Evolutionary conservation across 139 green algal genomes (phyloP), one percentile per base, ranked within the genome.

Genomic region (Coccomyxa sp.): DNA sequence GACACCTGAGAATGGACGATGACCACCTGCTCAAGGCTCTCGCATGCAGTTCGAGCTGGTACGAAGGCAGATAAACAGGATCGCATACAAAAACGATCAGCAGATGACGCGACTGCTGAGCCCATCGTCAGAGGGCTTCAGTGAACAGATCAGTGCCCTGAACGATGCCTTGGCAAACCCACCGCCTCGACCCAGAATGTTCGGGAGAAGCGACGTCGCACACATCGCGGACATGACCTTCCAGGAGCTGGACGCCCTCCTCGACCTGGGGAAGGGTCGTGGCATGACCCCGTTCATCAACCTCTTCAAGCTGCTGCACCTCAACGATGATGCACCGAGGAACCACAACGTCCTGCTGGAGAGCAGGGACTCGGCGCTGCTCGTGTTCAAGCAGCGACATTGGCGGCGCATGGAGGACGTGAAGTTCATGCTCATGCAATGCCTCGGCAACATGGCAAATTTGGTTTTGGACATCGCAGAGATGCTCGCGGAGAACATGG

Each of bases 201-300:
- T 64, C 50, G 50, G 50, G 50, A 64, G 50, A 64, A 64, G 3
- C 50, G 50, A 64, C 50, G 50, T 64, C 27, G 50, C 50, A 64
- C 2, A 18, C 50, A 64, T 64, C 50, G 50, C 50, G 50, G 50
- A 64, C 50, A 64, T 64, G 50, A 64, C 50, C 50, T 64, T 64
- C 50, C 50, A 64, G 50, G 50, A 64, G 50, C 50, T 64, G 50
- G 50, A 64, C 50, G 50, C 50, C 50, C 5, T 64, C 50, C 50
- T 64, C 50, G 5, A 64, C 50, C 50, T 64, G 50, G 50, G 5
- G 5, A 64, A 64, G 50, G 50, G 50, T 6, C 50, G 50, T 64
- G 50, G 50, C 50, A 64, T 64, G 50, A 64, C 50, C 50, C 50
- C 50, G 50, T 64, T 64, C 50, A 64, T 64, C 50, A 64, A 64